Evolutionary conservation across 441 rosid genomes (phyloP).

Genomic region (Erysimum pusillum): DNA sequence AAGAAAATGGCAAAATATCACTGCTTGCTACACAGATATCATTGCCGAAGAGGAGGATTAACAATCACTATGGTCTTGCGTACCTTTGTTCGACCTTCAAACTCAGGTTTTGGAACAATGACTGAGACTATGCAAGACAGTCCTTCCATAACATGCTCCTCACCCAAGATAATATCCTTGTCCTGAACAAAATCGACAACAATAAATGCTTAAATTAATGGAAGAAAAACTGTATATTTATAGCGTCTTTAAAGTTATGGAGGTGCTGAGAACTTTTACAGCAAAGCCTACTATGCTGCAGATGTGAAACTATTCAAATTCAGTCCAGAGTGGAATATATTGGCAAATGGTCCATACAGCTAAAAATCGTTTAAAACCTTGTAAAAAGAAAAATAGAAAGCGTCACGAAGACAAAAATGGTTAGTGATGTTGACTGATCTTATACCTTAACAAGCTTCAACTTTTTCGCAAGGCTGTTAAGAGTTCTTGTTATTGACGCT

Average conservation of each 20-base stretch:
- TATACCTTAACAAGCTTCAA: constrained; percentile 76
- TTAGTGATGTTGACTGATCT: constrained; percentile 7
- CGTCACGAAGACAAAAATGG: constrained; percentile 4
- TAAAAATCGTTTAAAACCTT: constrained; percentile 4
- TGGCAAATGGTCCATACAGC: background rate
- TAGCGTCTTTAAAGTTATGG: background rate
- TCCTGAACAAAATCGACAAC: constrained; percentile 61
- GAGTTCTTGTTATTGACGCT: constrained; percentile 89
- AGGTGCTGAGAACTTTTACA: background rate
- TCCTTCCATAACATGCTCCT: constrained; percentile 98
- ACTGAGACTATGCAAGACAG: constrained; percentile 92
- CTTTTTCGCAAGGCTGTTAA: constrained; percentile 83
- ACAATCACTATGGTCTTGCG: constrained; percentile 23
- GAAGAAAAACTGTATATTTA: background rate
- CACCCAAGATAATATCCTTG: constrained; percentile 85
- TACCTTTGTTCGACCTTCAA: constrained; percentile 99
- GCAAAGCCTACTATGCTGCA: background rate
- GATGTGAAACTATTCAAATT: constrained; percentile 1
- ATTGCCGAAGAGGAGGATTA: constrained; percentile 24
- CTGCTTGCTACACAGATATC: constrained; percentile 25
- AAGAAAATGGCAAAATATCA: background rate
- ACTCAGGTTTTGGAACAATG: constrained; percentile 95
- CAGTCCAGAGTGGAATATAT: background rate
- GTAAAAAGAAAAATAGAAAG: constrained; percentile 11
- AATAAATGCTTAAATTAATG: background rate